Conservation (phyloP, 1,284 basidiomycete genomes). For the Trichosporon faecale region DNA sequence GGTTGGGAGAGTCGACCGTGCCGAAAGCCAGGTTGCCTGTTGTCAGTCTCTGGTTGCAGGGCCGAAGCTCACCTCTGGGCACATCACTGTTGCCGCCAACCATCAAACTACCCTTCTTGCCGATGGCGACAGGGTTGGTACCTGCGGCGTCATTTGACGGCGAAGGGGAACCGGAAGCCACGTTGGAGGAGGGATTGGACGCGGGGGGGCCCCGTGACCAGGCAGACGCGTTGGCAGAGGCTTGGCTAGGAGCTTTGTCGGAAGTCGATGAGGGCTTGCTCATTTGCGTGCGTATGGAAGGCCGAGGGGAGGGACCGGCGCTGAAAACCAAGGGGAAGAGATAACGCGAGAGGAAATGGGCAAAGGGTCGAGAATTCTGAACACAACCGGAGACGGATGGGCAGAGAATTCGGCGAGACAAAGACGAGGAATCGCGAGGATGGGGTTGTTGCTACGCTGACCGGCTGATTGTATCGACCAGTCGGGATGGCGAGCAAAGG, state of each 20-base stretch:
- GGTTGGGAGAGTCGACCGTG: constrained; percentile 64
- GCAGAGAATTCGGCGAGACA: not conserved
- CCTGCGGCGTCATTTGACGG: constrained; percentile 31
- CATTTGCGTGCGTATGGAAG: constrained; percentile 32
- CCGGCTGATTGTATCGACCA: not conserved
- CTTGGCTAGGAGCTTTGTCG: constrained; percentile 26
- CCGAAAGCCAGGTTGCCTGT: constrained; percentile 62
- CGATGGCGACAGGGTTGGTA: constrained; percentile 33
- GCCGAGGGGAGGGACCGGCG: not conserved
- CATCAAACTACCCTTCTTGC: constrained; percentile 44
- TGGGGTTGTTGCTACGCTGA: not conserved
- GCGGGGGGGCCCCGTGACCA: constrained; percentile 47
- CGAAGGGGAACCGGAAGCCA: constrained; percentile 29
- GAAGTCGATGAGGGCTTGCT: constrained; percentile 35
- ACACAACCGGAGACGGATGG: not conserved
- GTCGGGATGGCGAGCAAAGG: not conserved
- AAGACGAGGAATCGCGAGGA: not conserved
- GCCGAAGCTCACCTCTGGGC: constrained; percentile 34
- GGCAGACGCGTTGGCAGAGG: constrained; percentile 31
- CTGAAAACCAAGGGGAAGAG: constrained; percentile 4
- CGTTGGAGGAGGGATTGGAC: constrained; percentile 32
- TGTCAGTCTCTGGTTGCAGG: not conserved
- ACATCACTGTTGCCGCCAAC: constrained; percentile 45
- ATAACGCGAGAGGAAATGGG: not conserved
- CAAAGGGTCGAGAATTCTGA: not conserved